Base-by-base conservation (phyloP, 2,329 filamentous ascomycete species). In the Metarhizium sp. region DNA sequence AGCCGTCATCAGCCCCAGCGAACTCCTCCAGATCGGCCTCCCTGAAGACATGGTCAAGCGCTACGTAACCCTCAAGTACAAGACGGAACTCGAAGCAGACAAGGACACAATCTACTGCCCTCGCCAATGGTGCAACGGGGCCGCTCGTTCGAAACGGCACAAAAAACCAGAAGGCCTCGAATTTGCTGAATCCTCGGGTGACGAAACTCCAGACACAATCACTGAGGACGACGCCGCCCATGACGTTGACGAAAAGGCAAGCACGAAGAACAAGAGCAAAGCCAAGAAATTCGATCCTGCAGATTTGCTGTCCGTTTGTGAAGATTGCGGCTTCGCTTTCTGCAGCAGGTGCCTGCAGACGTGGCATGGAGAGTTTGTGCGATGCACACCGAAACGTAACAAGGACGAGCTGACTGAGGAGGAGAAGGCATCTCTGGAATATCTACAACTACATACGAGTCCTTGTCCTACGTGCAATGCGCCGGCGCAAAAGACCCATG, bases 21-120 rank as follows among this genome's bases (percentile, higher is more conserved):
- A 97, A 71, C 79, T 97, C 46, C 75, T 91, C 4, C 85, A 90
- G 63, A 90, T 92, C 48, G 86, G 86, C 0, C 71, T 92, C 1
- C 75, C 83, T 2, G 80, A 86, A 57, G 83, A 88, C 16, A 80
- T 79, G 38, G 90, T 96, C 2, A 86, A 89, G 65, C 86, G 94
- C 55, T 99, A 95, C 67, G 88, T 95, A 4, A 85, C 84, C 42
- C 78, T 97, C 58, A 96, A 94, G 73, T 89, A 95, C 65, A 97
- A 97, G 74, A 89, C 88, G 60, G 88, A 90, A 67, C 81, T 97
- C 2, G 94, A 97, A 69, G 86, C 90, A 0, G 92, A 97, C 71
- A 95, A 92, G 65, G 87, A 85, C 57, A 96, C 92, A 0, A 81
- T 96, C 38, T 97, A 95, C 69, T 99, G 94, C 65, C 94, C 94